These are phyloP conservation scores for Hypseocharis bilobata DNA, from an alignment of 441 rosid species.

Conservation along the genomic window DNA sequence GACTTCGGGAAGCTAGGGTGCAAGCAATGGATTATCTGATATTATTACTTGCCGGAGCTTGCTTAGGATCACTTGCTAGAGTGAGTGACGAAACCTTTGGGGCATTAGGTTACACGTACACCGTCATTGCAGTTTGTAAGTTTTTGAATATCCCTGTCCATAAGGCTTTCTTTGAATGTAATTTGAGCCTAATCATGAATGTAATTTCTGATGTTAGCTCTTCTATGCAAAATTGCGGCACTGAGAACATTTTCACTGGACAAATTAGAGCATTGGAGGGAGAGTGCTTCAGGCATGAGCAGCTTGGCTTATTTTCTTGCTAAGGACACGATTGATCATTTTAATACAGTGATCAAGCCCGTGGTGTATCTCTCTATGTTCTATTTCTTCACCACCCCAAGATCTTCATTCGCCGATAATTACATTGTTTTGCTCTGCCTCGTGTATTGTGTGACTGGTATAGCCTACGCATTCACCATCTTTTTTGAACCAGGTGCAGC, in stretches of 20 bases:
- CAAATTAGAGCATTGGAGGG: slow-evolving; percentile 83
- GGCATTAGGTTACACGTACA: slow-evolving; percentile 68
- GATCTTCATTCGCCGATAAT: slow-evolving; percentile 65
- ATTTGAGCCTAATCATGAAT: not conserved
- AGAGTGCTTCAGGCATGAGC: slow-evolving; percentile 81
- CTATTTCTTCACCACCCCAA: slow-evolving; percentile 91
- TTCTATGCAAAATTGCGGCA: slow-evolving; percentile 78
- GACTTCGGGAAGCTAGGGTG: slow-evolving; percentile 74
- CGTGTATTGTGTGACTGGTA: slow-evolving; percentile 82
- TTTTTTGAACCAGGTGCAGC: slow-evolving; percentile 75
- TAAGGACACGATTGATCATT: slow-evolving; percentile 81
- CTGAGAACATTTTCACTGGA: slow-evolving; percentile 81
- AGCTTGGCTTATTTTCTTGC: slow-evolving; percentile 80
- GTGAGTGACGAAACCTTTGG: slow-evolving; percentile 91
- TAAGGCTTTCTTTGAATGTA: not conserved
- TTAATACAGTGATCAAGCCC: slow-evolving; percentile 81
- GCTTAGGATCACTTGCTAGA: slow-evolving; percentile 92
- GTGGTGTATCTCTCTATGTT: slow-evolving; percentile 86
- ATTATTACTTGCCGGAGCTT: slow-evolving; percentile 77
- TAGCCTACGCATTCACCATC: slow-evolving; percentile 71
- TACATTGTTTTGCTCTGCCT: slow-evolving; percentile 68
- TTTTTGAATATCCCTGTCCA: too few relatives aligned
- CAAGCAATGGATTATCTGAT: slow-evolving; percentile 81
- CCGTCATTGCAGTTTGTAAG: slow-evolving; percentile 97
- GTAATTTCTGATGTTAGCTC: slow-evolving; percentile 44